Evolutionary conservation across 2,329 filamentous ascomycete genomes (phyloP), one percentile per base, ranked within the genome.

Genomic region (Sporothrix variecibatus): DNA sequence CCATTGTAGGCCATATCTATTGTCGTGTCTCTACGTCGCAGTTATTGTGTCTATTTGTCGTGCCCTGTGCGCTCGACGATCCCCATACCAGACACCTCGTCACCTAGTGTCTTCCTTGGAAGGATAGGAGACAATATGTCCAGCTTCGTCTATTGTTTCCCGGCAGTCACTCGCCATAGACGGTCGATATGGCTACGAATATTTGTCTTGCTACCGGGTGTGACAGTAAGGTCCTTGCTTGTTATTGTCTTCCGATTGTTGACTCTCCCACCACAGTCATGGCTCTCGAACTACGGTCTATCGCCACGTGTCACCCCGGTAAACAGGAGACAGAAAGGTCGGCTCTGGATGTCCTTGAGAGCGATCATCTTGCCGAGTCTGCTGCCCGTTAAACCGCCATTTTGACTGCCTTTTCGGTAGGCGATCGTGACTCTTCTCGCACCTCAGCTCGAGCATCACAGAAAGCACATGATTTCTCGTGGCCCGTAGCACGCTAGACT

Each of bases 381-480:
- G n/a, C 38, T 9, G 12, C 38, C 23, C 38, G 38, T 8, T 28
- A 17, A 38, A 46, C 62, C 38, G 62, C 62, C 15, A 28, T 28
- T 28, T 60, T 34, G 1, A 11, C 3, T 12, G 4, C 28, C 28
- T 60, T 20, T 60, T 60, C 31, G 3, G 58, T 62, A 11, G 62
- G 38, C 34, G 20, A 64, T 26, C 23, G 9, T 26, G 51, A 26
- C 23, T 56, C 51, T 38, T 40, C n/a, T 2, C 31, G 17, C 28
- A 17, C 6, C 58, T 20, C 6, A 17, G 7, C 5, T 46, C 40
- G 23, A 49, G 46, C 12, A 2, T 23, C 64, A 68, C 65, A 53
- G 9, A 38, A 71, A 71, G 68, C 68, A 58, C 68, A 71, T 71
- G 51, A 71, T 71, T 58, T 58, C n/a, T 58, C 34, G 68, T 58